Evolutionary conservation across 805 yeast genomes (phyloP), one percentile per base, ranked within the genome.

Genomic region (Barnettozyma sucrosica): DNA sequence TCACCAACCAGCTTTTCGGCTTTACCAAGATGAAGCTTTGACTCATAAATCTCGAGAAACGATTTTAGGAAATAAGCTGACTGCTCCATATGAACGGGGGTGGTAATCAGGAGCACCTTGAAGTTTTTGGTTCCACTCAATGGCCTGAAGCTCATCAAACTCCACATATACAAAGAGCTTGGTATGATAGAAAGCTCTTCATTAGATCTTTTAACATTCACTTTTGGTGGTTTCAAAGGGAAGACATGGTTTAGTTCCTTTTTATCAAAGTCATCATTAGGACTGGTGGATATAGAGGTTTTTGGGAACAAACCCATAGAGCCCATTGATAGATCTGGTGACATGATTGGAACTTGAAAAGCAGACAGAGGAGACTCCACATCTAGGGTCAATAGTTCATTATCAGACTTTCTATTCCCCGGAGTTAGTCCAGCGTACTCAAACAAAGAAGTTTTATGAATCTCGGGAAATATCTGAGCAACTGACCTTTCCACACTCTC

Each of bases 61-160:
- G 69, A 54, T 21, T 69, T 63, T 37, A 79, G 55, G 48, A 81
- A 78, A 16, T 47, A 51, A 0, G 34, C 41, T 9, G 68, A 55
- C 33, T 66, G 71, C 7, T 55, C 63, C 10, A 52, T 51, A 34
- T 66, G 58, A 25, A 60, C 61, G 1, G 44, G 51, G 5, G 69
- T 56, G 0, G 67, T 58, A 1, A 85, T 56, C 50, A 82, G 56
- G 8, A 84, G 51, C 7, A 80, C 63, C 47, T 75, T 76, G 49
- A 82, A 75, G 49, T 76, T 67, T 51, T 83, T 82, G 1, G 66
- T 62, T 1, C 72, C 74, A 21, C 63, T 60, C 7, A 75, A 55
- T 0, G 92, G 87, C 39, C 74, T 72, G 43, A 85, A 70, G 49
- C 78, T 76, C 55, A 85, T 58, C 39, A 72, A 65, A 55, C 70